These are phyloP conservation scores for Oryza rufipogon DNA, from an alignment of 176 grass and related monocot species.

Conservation along the genomic window DNA sequence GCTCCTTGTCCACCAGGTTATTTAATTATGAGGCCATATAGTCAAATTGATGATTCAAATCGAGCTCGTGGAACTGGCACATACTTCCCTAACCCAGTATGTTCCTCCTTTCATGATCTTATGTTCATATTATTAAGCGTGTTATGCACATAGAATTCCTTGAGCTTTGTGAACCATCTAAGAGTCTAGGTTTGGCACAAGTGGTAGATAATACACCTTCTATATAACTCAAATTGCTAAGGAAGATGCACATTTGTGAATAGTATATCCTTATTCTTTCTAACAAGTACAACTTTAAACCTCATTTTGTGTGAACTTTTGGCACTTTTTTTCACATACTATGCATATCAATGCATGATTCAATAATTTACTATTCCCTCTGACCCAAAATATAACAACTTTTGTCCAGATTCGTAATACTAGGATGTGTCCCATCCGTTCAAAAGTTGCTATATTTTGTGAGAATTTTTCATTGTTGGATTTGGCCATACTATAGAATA, in stretches of 20 bases:
- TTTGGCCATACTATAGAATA: conserved; percentile 18
- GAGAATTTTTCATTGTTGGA: background rate
- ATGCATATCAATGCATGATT: background rate
- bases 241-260: background rate
- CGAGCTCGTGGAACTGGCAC: conserved; percentile 83
- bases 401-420: no score
- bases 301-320: conserved; percentile 30
- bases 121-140: conserved; percentile 7
- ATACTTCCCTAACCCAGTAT: conserved; percentile 79
- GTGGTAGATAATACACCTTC: background rate
- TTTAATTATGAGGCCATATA: conserved; percentile 55
- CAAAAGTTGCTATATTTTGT: no score
- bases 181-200: no score
- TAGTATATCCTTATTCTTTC: no score
- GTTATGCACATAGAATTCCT: background rate
- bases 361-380: background rate
- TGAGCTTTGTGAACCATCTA: background rate
- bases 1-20: conserved; percentile 55
- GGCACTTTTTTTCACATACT: conserved; percentile 8
- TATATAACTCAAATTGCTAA: background rate
- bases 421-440: no score
- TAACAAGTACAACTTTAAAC: background rate
- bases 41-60: conserved; percentile 56
- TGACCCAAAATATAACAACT: no score
- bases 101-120: conserved; percentile 34